phyloP scores from a whole-genome alignment of 345 rosid genomes.

The Orychophragmus violaceus region DNA sequence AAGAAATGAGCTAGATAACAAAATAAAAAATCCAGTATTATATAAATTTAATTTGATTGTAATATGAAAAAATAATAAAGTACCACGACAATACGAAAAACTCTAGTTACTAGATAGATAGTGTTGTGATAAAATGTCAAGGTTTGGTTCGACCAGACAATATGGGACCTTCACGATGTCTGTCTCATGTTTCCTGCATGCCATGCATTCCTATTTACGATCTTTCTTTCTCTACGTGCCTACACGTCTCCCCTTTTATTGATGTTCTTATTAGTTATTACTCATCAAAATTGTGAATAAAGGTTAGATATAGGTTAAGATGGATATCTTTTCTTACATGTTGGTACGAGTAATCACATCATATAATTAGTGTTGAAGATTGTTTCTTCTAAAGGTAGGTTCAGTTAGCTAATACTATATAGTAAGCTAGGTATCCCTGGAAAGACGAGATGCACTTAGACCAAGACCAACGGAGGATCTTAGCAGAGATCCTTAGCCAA shows the following conservation, averaged over 20 bases:
- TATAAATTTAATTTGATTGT: not conserved
- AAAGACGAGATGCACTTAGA: conserved; percentile 17
- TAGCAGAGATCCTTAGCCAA: no score
- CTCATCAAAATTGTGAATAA: conserved; percentile 7
- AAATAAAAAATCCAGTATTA: not conserved
- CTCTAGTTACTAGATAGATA: conserved; percentile 28
- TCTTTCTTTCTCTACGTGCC: conserved; percentile 26
- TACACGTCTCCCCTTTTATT: conserved; percentile 24
- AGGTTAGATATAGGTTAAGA: not conserved
- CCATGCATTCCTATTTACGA: conserved; percentile 30
- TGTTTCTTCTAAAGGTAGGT: not conserved
- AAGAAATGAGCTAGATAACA: conserved; percentile 13
- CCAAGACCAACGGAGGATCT: no score
- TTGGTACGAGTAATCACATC: not conserved
- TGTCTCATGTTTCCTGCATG: conserved; percentile 39
- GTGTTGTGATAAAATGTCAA: conserved; percentile 28
- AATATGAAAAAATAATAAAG: conserved; percentile 11
- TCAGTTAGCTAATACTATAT: not conserved
- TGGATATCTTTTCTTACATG: not conserved
- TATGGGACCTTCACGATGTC: conserved; percentile 35
- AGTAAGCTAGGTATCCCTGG: conserved; percentile 16
- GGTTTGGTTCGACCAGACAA: conserved; percentile 32
- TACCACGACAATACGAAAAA: conserved; percentile 28
- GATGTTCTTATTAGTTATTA: not conserved
- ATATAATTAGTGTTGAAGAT: conserved; percentile 13